Evolutionary conservation across 768 basidiomycete species (phyloP).

Genomic region (Auricularia auricula-judae): DNA sequence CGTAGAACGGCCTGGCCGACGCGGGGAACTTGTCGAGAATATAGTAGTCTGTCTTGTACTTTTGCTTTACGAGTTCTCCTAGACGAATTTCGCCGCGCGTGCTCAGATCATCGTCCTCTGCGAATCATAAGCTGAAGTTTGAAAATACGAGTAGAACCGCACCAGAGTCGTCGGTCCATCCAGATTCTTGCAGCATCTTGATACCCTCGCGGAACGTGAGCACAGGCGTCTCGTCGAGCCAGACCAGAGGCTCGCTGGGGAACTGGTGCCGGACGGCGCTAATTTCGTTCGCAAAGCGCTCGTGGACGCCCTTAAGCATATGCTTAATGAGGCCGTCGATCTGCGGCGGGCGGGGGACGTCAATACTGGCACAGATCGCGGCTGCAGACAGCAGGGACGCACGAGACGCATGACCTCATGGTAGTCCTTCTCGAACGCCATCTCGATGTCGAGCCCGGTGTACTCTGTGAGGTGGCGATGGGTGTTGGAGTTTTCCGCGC

Average conservation of each 20-base stretch:
- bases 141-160: not conserved
- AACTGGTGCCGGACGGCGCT: slow-evolving; percentile 35
- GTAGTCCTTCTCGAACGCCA: slow-evolving; percentile 41
- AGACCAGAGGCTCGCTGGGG: slow-evolving; percentile 42
- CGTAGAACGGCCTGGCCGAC: slow-evolving; percentile 42
- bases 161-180: slow-evolving; percentile 24
- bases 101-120: slow-evolving; percentile 40
- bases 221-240: slow-evolving; percentile 44
- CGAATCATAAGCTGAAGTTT: slow-evolving; percentile 11
- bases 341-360: slow-evolving; percentile 8
- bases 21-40: slow-evolving; percentile 48
- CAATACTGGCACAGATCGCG: slow-evolving; percentile 11
- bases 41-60: slow-evolving; percentile 45
- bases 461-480: slow-evolving; percentile 47
- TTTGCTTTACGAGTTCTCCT: slow-evolving; percentile 36
- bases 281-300: slow-evolving; percentile 18
- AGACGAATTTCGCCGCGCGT: slow-evolving; percentile 38
- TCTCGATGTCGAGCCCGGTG: slow-evolving; percentile 44
- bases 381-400: slow-evolving; percentile 14
- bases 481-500: slow-evolving; percentile 42
- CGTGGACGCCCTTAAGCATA: not conserved
- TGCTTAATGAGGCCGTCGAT: not conserved
- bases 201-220: slow-evolving; percentile 41
- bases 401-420: slow-evolving; percentile 38
- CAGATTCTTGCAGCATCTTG: slow-evolving; percentile 38